Base-by-base conservation (phyloP, 2,329 filamentous ascomycete species). In the Alternaria viburni region DNA sequence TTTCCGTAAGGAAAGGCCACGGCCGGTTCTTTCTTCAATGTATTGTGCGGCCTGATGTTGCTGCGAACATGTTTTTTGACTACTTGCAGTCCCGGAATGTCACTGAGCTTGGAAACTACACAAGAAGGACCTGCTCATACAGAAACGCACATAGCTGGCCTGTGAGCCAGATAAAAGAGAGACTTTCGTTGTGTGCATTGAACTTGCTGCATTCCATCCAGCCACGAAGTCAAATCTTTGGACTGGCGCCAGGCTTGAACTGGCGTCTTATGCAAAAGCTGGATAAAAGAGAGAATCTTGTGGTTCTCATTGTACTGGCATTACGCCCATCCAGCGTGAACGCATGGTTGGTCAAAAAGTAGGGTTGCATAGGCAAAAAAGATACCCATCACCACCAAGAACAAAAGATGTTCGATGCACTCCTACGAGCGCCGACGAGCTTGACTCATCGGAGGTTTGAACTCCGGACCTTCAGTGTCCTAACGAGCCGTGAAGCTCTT, bases 401-500 rank as follows among this genome's bases (percentile, higher is more conserved):
- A 41, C n/a, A 30, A 50, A 50, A 50, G 30, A 26, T 36, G 25
- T 41, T 41, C 36, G 17, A 21, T 30, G n/a, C 47, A 19, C 25
- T 19, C 47, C 1, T 12, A 15, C 11, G 47, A 30, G 36, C 36
- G 36, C 36, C 36, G 36, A 41, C 36, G 25, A 50, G n/a, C 6
- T 50, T 50, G 47, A 50, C 28, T 50, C 47, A 50, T 17, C 47
- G 25, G 47, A 50, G 47, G 47, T 50, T 50, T 50, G 47, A 50
- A 50, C 47, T 50, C 47, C 25, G 47, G 47, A 50, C 47, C 47
- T 50, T 50, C 47, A 50, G 47, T 50, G 47, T 50, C 25, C 25
- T 28, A 50, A 50, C 44, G 44, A 46, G 44, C 44, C 25, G 19
- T 15, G 19, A 45, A 21, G 43, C 43, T 45, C 17, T 19, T 81